Conservation (phyloP, 257 asterid genomes). For the Solanum tacnaense region DNA sequence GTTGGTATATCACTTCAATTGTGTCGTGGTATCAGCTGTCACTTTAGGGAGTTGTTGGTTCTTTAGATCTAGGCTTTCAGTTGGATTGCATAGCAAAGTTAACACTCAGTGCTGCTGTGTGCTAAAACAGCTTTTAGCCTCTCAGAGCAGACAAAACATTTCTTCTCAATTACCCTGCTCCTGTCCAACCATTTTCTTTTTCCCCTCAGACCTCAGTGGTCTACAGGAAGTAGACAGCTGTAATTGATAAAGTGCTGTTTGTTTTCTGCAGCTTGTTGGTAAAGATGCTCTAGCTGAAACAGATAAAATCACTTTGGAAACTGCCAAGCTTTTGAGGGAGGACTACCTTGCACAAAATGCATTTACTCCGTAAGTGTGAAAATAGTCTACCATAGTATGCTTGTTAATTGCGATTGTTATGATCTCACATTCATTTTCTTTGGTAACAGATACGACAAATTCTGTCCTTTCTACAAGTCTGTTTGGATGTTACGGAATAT, state of each 20-base stretch:
- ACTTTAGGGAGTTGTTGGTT: not conserved
- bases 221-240: not conserved
- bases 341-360: slow-evolving; percentile 99
- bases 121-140: not conserved
- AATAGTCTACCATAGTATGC: not conserved
- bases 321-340: slow-evolving; percentile 97
- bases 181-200: not conserved
- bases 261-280: slow-evolving; percentile 73
- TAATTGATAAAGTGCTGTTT: slow-evolving; percentile 1
- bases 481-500: slow-evolving; percentile 99
- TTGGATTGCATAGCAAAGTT: not conserved
- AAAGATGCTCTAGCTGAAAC: slow-evolving; percentile 96
- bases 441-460: slow-evolving; percentile 71
- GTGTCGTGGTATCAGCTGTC: not conserved
- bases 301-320: slow-evolving; percentile 89
- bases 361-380: slow-evolving; percentile 69
- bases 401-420: not conserved
- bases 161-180: not conserved
- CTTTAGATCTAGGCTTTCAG: not conserved
- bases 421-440: not conserved
- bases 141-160: not conserved
- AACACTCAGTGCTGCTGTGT: not conserved
- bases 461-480: slow-evolving; percentile 93
- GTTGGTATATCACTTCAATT: not conserved
- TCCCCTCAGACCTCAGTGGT: not conserved